Evolutionary conservation across 73 alveolate species (phyloP).

Genomic region (Stentor coeruleus): DNA sequence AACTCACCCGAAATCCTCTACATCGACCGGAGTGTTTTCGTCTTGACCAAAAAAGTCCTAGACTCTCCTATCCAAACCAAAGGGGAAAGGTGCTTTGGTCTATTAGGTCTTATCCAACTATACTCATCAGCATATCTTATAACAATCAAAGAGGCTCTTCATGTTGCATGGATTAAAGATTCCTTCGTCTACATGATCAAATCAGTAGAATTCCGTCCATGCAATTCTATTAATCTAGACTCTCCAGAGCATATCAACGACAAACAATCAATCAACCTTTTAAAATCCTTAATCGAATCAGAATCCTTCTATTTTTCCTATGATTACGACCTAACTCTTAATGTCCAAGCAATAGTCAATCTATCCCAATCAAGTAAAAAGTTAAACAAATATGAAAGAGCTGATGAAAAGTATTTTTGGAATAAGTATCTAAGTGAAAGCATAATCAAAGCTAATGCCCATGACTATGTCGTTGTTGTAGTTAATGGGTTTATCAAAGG

Average conservation of each 20-base stretch:
- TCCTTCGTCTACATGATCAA: neutral
- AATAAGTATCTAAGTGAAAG: constrained; percentile 68
- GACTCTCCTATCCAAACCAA: neutral
- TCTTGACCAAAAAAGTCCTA: neutral
- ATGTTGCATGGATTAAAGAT: neutral
- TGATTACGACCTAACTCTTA: constrained; percentile 72
- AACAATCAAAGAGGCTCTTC: neutral
- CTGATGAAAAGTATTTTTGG: constrained; percentile 72
- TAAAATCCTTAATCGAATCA: constrained; percentile 59
- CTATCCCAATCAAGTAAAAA: constrained; percentile 25
- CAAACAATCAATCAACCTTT: constrained; percentile 52
- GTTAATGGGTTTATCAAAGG: constrained; percentile 84
- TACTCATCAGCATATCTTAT: constrained; percentile 4
- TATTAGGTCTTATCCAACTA: neutral
- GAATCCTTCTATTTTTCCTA: constrained; percentile 89
- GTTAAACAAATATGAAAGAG: constrained; percentile 38
- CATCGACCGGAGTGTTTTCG: neutral
- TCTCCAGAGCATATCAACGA: constrained; percentile 35
- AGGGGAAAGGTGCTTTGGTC: neutral
- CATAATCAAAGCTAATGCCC: constrained; percentile 58
- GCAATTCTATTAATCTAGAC: neutral
- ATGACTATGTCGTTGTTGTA: constrained; percentile 75
- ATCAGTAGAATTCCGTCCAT: neutral
- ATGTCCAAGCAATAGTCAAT: constrained; percentile 35
- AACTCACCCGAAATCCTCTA: no score